Conservation (phyloP, 208 protist genomes). For the Leptomonas pyrrhocoris region DNA sequence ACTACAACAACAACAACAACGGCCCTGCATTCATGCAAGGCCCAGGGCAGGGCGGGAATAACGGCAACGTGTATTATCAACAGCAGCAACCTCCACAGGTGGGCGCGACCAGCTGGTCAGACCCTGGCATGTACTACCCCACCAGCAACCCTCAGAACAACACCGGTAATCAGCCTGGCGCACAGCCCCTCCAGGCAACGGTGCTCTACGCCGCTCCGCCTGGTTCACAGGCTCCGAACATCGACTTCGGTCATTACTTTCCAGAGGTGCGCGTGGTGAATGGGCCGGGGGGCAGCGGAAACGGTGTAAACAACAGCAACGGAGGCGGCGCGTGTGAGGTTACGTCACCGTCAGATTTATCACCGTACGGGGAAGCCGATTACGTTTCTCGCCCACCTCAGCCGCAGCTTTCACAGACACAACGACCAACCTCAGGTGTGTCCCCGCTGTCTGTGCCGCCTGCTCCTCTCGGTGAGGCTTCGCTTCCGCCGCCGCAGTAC, state of each 20-base stretch:
- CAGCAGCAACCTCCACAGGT: constrained; percentile 14
- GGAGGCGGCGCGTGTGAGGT: background rate
- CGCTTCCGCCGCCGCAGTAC: background rate
- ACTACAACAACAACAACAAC: background rate
- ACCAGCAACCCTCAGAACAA: background rate
- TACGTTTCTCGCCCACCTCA: constrained; percentile 9
- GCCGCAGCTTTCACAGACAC: background rate
- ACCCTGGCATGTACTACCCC: constrained; percentile 2
- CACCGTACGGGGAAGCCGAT: constrained; percentile 27
- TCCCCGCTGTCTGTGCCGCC: background rate
- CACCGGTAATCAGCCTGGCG: background rate
- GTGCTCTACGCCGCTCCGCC: constrained; percentile 20
- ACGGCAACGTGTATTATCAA: constrained; percentile 20
- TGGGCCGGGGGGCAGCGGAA: no score
- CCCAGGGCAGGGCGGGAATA: background rate
- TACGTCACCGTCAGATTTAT: background rate
- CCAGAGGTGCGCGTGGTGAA: constrained; percentile 19
- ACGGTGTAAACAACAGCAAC: background rate
- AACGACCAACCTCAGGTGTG: background rate
- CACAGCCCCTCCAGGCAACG: background rate
- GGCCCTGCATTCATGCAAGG: background rate
- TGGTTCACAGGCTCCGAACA: background rate
- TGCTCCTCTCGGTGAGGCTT: background rate
- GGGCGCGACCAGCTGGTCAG: background rate
- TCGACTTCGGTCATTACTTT: constrained; percentile 7